Percentiles rank a stretch among this genome's conserved stretches.
These are phyloP conservation scores for Sodiomyces alkalinus DNA, from an alignment of 2,329 filamentous ascomycete genomes.

Conservation along the genomic window DNA sequence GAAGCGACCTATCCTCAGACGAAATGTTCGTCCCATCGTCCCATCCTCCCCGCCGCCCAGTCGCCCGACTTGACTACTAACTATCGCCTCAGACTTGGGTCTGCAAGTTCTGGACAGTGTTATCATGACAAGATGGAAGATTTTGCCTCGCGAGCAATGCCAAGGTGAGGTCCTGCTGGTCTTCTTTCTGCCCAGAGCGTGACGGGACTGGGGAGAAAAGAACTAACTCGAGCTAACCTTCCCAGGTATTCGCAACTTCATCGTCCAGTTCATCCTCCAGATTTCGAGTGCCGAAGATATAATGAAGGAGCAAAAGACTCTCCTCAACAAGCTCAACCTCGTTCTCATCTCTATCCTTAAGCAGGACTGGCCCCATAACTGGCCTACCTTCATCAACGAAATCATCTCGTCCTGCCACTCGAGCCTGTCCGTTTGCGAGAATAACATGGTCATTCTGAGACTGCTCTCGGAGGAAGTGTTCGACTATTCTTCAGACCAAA, in stretches of 20 bases:
- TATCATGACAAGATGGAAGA: constrained; percentile 98
- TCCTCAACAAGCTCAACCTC: constrained; percentile 96
- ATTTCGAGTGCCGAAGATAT: constrained; percentile 82
- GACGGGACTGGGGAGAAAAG: too few species aligned
- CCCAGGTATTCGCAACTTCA: constrained; percentile 92
- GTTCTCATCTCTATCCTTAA: constrained; percentile 95
- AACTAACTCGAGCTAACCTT: constrained; percentile 1
- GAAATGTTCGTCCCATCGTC: constrained; percentile 70
- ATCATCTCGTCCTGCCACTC: constrained; percentile 94
- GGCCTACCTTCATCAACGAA: constrained; percentile 99
- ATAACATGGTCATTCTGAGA: constrained; percentile 97
- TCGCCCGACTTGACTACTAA: too few species aligned
- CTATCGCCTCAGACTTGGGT: constrained; percentile 56
- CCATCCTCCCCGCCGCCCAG: too few species aligned
- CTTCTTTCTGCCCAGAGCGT: too few species aligned
- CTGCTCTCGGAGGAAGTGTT: constrained; percentile 96
- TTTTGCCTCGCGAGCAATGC: constrained; percentile 88
- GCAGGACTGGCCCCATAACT: constrained; percentile 99
- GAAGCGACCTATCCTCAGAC: constrained; percentile 89
- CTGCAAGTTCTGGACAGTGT: constrained; percentile 96
- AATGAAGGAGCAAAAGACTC: constrained; percentile 67
- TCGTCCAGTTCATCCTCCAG: constrained; percentile 96
- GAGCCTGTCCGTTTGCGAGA: constrained; percentile 94
- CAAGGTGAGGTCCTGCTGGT: constrained; percentile 41
- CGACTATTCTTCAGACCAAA: constrained; percentile 95